Evolutionary conservation across 2,329 filamentous ascomycete species (phyloP).

Genomic region (Thielaviopsis ethacetica): DNA sequence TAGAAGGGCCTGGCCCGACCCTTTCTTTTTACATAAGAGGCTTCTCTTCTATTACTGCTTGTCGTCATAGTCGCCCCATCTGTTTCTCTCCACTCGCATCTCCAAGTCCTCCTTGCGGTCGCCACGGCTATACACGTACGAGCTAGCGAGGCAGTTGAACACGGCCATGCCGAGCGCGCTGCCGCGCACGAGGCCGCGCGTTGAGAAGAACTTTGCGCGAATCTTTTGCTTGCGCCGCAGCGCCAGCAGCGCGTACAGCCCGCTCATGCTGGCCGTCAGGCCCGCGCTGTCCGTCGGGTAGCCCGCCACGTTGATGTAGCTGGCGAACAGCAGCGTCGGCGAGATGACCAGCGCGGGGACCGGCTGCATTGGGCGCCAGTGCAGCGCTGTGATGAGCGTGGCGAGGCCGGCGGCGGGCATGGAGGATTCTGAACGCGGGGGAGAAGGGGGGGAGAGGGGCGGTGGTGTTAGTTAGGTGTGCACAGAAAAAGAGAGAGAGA

Average conservation of each 20-base stretch:
- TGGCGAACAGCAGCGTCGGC: slow-evolving; percentile 37
- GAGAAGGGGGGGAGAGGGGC: no score
- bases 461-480: slow-evolving; percentile 5
- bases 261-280: slow-evolving; percentile 38
- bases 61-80: slow-evolving; percentile 26
- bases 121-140: slow-evolving; percentile 35
- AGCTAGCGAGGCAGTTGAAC: slow-evolving; percentile 31
- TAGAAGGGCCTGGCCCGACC: not conserved
- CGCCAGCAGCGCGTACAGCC: slow-evolving; percentile 39
- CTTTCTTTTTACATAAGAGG: not conserved
- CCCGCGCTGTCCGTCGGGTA: slow-evolving; percentile 41
- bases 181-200: slow-evolving; percentile 34
- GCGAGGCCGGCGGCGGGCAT: slow-evolving; percentile 38
- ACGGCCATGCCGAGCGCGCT: slow-evolving; percentile 32
- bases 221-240: slow-evolving; percentile 28
- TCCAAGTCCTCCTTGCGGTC: slow-evolving; percentile 33
- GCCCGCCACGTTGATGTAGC: slow-evolving; percentile 43
- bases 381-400: slow-evolving; percentile 38
- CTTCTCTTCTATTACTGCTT: slow-evolving; percentile 1
- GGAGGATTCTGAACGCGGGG: slow-evolving; percentile 29
- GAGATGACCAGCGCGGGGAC: slow-evolving; percentile 30
- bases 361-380: slow-evolving; percentile 36
- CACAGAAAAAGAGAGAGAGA: no score
- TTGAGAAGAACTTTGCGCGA: slow-evolving; percentile 25
- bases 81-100: slow-evolving; percentile 31